Evolutionary conservation across 305 asterid genomes (phyloP), one percentile per base, ranked within the genome.

Genomic region (Fraxinus nigra): DNA sequence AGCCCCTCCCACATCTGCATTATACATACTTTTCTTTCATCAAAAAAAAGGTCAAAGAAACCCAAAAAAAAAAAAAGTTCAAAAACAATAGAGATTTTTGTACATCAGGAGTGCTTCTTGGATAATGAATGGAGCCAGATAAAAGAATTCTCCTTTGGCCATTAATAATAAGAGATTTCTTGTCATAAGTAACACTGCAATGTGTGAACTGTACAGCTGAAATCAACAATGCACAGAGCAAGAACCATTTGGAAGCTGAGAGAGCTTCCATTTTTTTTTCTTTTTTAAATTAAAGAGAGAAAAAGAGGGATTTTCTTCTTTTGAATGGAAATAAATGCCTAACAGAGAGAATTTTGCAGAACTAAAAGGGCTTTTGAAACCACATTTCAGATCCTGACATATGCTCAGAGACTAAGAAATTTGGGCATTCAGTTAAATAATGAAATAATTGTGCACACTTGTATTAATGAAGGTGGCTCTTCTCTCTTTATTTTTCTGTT

Each of bases 1-100:
- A 96, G 94, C 81, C 92, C 97, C 79, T 90, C 95, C 99, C 99
- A 96, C 98, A 96, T 96, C 99, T 96, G 91, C 98, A 91, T 84
- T 88, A 72, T 30, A 7, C 33, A 10, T 77, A 81, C 10, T 28
- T 10, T 13, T 54, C 67, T 70, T 82, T 20, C 48, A 46, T 22
- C 59, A 80, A 5, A 80, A 37, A 54, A 34, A 8, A n/a, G 32
- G 48, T 38, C 11, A 69, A 83, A 59, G 3, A 78, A n/a, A 7
- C 3, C 30, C 5, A 7, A 79, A 1, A n/a, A 24, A 11, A 1
- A 2, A 6, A 79, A 1, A 10, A 0, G 51, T 10, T 10, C 8
- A n/a, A 33, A 22, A 5, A 75, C 30, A 34, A 59, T 24, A 8
- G 1, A 0, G 5, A 69, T 16, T 16, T 69, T 2, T n/a, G 10